Evolutionary conservation across 2,329 filamentous ascomycete genomes (phyloP).

Genomic region (Ceratocystis alfenasii): DNA sequence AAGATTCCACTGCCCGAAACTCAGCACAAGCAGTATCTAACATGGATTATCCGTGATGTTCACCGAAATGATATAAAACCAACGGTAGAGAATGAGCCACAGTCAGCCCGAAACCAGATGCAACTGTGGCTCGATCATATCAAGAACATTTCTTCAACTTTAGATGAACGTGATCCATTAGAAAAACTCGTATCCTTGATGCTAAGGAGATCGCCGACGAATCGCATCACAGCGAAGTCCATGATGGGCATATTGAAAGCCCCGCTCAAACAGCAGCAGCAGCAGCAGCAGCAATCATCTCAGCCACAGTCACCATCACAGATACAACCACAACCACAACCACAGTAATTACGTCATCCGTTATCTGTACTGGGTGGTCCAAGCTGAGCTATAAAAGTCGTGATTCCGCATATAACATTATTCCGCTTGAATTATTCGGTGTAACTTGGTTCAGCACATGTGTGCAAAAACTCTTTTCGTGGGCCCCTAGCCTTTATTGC

Average conservation of each 20-base stretch:
- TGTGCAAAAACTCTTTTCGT: neutral
- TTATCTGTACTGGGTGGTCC: neutral
- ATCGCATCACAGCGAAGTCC: neutral
- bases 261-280: neutral
- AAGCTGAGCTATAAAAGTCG: too few relatives aligned
- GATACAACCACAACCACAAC: too few relatives aligned
- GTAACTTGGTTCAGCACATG: too few relatives aligned
- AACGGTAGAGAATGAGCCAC: neutral
- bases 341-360: neutral
- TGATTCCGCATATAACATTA: too few relatives aligned
- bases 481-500: neutral
- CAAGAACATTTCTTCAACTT: neutral
- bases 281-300: neutral
- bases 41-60: conserved; percentile 10
- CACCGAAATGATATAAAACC: neutral
- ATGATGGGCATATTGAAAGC: conserved; percentile 1
- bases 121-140: conserved; percentile 7
- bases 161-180: conserved; percentile 5
- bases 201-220: neutral
- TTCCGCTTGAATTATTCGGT: too few relatives aligned
- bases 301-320: neutral
- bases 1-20: conserved; percentile 44
- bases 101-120: conserved; percentile 3
- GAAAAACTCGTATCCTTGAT: conserved; percentile 14
- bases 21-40: conserved; percentile 22